Conservation (phyloP, 148 eudicot species). For the Suaeda aralocaspica region DNA sequence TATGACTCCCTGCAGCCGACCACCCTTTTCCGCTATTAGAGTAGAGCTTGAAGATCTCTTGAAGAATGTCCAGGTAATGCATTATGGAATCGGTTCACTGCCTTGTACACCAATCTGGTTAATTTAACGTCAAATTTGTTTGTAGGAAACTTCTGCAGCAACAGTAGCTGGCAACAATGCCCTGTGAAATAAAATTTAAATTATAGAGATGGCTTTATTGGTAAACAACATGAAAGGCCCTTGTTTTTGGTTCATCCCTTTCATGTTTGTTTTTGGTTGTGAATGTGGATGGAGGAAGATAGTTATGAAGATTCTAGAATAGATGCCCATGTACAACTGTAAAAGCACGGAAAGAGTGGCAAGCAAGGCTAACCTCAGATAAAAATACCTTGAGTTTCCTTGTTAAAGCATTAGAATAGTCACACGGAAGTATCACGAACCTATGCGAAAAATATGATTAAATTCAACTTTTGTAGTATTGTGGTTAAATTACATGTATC, state of each 20-base stretch:
- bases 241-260: neutral
- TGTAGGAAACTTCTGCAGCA: constrained; percentile 34
- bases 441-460: neutral
- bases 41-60: constrained; percentile 63
- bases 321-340: constrained; percentile 12
- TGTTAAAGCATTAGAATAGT: neutral
- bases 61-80: constrained; percentile 49
- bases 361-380: neutral
- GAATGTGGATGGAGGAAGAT: constrained; percentile 5
- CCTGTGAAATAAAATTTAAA: constrained; percentile 6
- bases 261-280: constrained; percentile 1
- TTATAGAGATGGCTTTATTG: constrained; percentile 26
- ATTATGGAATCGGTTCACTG: neutral
- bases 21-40: constrained; percentile 60
- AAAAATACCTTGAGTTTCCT: neutral
- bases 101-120: neutral
- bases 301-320: constrained; percentile 7
- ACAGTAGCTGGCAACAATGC: constrained; percentile 26
- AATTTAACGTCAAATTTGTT: neutral
- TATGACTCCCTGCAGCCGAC: constrained; percentile 49
- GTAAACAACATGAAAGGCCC: constrained; percentile 11
- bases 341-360: constrained; percentile 7
- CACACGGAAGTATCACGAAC: neutral
- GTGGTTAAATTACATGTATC: neutral
- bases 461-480: neutral